These are phyloP conservation scores for Sporothrix inflata DNA, from an alignment of 2,329 filamentous ascomycete species.

Conservation along the genomic window DNA sequence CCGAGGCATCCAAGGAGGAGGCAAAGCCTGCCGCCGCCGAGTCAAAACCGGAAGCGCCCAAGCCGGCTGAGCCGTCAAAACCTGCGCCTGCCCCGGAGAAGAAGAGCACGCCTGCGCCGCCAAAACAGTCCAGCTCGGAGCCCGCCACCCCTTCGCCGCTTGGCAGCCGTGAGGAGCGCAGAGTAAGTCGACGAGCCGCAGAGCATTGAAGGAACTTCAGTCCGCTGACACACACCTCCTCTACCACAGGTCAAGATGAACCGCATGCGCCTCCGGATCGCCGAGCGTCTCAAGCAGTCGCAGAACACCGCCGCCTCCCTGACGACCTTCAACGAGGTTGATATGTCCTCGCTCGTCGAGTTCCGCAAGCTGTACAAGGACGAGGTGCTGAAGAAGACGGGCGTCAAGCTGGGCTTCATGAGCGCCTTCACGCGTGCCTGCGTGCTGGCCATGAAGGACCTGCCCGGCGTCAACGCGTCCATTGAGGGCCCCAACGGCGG, in stretches of 20 bases:
- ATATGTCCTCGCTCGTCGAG: constrained; percentile 97
- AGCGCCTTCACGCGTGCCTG: constrained; percentile 91
- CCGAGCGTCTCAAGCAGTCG: constrained; percentile 97
- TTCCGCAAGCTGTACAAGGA: constrained; percentile 98
- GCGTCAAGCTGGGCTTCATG: constrained; percentile 99
- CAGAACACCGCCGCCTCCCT: constrained; percentile 97
- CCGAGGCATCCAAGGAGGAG: constrained; percentile 39
- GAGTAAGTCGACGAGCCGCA: constrained; percentile 62
- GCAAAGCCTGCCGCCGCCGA: constrained; percentile 27
- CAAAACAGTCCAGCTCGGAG: constrained; percentile 36
- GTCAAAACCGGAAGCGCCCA: constrained; percentile 43
- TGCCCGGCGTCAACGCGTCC: constrained; percentile 94
- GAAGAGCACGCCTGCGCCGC: constrained; percentile 38
- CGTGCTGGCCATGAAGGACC: constrained; percentile 88
- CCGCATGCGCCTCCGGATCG: constrained; percentile 96
- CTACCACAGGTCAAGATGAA: constrained; percentile 91
- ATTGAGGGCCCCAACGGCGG: constrained; percentile 95
- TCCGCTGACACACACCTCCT: neutral
- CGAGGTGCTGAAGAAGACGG: constrained; percentile 91
- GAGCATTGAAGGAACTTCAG: neutral
- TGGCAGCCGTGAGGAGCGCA: constrained; percentile 82
- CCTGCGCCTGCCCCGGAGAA: constrained; percentile 37
- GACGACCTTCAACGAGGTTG: constrained; percentile 98
- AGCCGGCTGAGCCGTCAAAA: constrained; percentile 39
- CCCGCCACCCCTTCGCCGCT: constrained; percentile 51